Evolutionary conservation across 2,329 filamentous ascomycete species (phyloP), one percentile per base, ranked within the genome.

Genomic region (Aspergillus clavatus): DNA sequence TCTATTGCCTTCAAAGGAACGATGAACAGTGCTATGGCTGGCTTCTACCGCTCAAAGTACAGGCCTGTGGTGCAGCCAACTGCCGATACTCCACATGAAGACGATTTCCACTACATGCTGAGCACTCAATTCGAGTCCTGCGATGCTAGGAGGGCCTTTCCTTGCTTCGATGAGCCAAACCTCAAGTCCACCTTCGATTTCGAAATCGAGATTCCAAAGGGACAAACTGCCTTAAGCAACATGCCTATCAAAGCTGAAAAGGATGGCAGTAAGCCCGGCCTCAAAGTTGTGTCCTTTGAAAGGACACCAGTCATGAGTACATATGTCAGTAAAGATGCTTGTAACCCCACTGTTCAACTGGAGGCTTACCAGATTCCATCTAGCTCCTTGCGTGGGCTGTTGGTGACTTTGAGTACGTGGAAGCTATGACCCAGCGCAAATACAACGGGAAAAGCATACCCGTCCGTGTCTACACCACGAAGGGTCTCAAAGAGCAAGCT

Each of bases 121-220:
- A 95, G 88, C 74, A 98, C 93, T 39, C 93, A 98, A 67, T 98
- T 98, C 63, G 93, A 98, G 75, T 86, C 90, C 37, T 95, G 89
- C 62, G 93, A 98, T 71, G 93, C 93, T 50, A 85, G 93, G 54
- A 80, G 90, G 55, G 91, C 93, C 7, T 96, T 98, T 72, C 93
- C 93, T 38, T 98, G 93, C 73, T 97, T 97, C 62, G 93, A 98
- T 63, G 93, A 98, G 73, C 93, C 93, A 33, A 95, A 95, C 61
- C 79, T 97, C 53, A 98, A 98, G 73, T 89, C 93, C 8, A 91
- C 89, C 2, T 97, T 96, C 62, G 90, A 96, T 67, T 87, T 98
- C 48, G 80, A 89, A 60, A 86, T 98, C 52, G 91, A 97, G 72
- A 80, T 96, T 38, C 91, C 93, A 12, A 83, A 86, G 38, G 88